Conservation (phyloP, 1,284 basidiomycete genomes). For the Moesziomyces sp. region DNA sequence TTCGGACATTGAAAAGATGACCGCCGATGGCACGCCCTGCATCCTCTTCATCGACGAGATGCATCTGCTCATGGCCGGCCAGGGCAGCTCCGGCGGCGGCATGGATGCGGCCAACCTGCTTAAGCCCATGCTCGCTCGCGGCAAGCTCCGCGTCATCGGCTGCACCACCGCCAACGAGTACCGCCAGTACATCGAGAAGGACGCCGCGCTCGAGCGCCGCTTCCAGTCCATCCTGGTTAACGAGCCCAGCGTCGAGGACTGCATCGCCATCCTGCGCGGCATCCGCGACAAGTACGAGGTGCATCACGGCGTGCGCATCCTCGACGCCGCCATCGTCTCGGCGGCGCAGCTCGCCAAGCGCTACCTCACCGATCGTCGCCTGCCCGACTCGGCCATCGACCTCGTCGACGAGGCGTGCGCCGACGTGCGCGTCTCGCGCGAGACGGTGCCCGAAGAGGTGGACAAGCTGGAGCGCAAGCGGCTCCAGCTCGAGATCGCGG, state of each 20-base stretch:
- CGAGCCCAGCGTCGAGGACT: constrained; percentile 89
- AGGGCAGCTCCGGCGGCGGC: constrained; percentile 54
- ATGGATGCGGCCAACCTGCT: constrained; percentile 67
- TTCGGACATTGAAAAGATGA: constrained; percentile 88
- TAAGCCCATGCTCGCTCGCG: constrained; percentile 74
- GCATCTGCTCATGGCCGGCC: constrained; percentile 65
- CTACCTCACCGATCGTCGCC: constrained; percentile 74
- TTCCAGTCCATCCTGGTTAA: constrained; percentile 91
- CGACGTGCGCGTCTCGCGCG: constrained; percentile 72
- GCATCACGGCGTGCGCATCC: constrained; percentile 76
- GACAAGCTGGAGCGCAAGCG: constrained; percentile 92
- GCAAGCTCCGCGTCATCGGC: constrained; percentile 88
- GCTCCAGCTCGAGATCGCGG: constrained; percentile 93
- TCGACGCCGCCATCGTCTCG: constrained; percentile 87
- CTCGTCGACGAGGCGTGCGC: constrained; percentile 71
- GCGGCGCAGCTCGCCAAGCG: constrained; percentile 94
- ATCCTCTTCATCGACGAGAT: constrained; percentile 95
- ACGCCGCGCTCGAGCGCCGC: constrained; percentile 86
- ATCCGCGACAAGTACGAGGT: constrained; percentile 81
- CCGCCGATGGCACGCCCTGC: constrained; percentile 82
- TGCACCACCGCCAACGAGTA: constrained; percentile 95
- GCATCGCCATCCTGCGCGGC: constrained; percentile 91
- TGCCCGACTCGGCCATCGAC: constrained; percentile 68
- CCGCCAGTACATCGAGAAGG: constrained; percentile 91
- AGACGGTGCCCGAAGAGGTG: constrained; percentile 93